Evolutionary conservation across 2,329 filamentous ascomycete genomes (phyloP), one percentile per base, ranked within the genome.

Genomic region (Ophiocordyceps camponoti-leonardi): DNA sequence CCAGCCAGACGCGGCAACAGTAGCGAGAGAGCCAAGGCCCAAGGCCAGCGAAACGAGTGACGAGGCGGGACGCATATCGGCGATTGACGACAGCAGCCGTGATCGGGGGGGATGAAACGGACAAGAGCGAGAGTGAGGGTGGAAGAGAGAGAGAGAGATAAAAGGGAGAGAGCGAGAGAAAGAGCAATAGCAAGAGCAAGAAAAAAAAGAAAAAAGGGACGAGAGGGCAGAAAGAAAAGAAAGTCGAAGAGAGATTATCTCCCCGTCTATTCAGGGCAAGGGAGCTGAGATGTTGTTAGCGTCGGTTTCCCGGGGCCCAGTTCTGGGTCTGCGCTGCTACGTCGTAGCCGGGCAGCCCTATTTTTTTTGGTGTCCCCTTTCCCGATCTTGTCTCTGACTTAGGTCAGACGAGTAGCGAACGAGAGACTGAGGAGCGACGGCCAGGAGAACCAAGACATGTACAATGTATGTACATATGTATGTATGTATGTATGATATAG

Each of bases 1-100:
- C 68, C 71, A 77, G 49, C 58, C 61, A 19, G 74, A 69, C 75
- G 67, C 67, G 20, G 72, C 67, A 14, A 67, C 67, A 23, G 73
- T 51, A 10, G 70, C 61, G 45, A 77, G 59, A 30, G 75, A 67
- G 41, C 61, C 61, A 16, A 79, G 63, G 51, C 76, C 64, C 46
- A 71, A 51, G 44, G 72, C 67, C 52, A 74, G 55, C 41, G 68
- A 66, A 56, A 68, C 58, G 46, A 74, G 53, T 44, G 64, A 64
- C 43, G 60, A 59, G 50, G 68, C 61, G 50, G 67, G 59, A 65
- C 66, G 73, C 75, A 78, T 59, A 13, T 19, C 39, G 39, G 19
- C 35, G 35, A 19, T 39, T n/a, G 18, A 19, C 31, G 16, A 28
- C 26, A 10, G 31, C 3, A n/a, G 16, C 31, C 13, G 31, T 33